A percentile compares a stretch with the other conserved stretches of the same genome.
Conservation (phyloP, 2,329 filamentous ascomycete genomes). For the Remersonia thermophila region DNA sequence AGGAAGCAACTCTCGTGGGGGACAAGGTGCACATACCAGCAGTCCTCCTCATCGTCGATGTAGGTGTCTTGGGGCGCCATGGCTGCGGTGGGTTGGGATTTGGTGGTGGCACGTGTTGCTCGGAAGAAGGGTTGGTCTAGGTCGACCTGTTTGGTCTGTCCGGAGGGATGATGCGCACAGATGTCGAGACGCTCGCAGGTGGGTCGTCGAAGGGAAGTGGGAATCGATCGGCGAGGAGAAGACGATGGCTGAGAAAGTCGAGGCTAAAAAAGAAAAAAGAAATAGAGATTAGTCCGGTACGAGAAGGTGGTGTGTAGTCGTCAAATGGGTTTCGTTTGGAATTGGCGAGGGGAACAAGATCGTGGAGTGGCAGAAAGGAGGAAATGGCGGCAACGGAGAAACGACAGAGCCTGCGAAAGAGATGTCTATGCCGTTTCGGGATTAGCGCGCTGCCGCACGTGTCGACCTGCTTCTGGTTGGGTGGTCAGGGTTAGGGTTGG, state of each 20-base stretch:
- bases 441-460: conserved; percentile 14
- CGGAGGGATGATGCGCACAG: background rate
- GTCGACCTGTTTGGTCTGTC: conserved; percentile 3
- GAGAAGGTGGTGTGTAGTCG: background rate
- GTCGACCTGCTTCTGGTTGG: conserved; percentile 11
- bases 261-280: too few relatives aligned
- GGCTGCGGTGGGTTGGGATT: conserved; percentile 11
- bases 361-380: conserved; percentile 10
- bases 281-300: too few relatives aligned
- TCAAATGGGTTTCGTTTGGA: conserved; percentile 6
- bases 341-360: conserved; percentile 3
- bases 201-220: too few relatives aligned
- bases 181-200: too few relatives aligned
- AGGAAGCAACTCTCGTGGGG: conserved; percentile 5
- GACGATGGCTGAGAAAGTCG: too few relatives aligned
- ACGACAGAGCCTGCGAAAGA: conserved; percentile 9
- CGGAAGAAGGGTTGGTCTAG: background rate
- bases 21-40: conserved; percentile 39
- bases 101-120: background rate
- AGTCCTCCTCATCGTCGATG: conserved; percentile 60
- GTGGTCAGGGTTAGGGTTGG: too few relatives aligned
- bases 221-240: too few relatives aligned
- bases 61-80: conserved; percentile 61
- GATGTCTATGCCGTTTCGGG: conserved; percentile 8
- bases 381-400: conserved; percentile 14